Conservation (phyloP, 2,329 filamentous ascomycete genomes). For the Cryphonectria japonica region DNA sequence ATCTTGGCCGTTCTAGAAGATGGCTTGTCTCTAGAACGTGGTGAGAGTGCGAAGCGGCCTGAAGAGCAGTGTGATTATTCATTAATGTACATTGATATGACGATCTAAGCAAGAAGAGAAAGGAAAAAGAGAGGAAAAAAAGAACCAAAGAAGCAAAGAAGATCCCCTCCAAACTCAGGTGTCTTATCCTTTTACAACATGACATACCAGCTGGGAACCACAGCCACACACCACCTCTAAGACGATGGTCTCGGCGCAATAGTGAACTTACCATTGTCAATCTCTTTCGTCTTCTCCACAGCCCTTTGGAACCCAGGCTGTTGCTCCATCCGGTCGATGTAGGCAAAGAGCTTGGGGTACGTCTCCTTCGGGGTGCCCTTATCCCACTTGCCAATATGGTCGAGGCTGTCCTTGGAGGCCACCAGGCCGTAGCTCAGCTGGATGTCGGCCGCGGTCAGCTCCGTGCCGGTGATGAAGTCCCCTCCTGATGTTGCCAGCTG, state of each 20-base stretch:
- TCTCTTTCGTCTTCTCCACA: slow-evolving; percentile 52
- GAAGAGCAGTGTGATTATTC: slow-evolving; percentile 10
- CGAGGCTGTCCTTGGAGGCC: slow-evolving; percentile 45
- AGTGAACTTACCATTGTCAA: slow-evolving; percentile 47
- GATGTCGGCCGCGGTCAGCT: slow-evolving; percentile 57
- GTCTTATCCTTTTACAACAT: not conserved
- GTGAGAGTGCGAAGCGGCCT: slow-evolving; percentile 7
- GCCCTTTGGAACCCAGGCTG: slow-evolving; percentile 54
- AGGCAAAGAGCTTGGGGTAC: slow-evolving; percentile 51
- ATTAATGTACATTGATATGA: slow-evolving; percentile 3
- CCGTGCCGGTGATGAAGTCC: slow-evolving; percentile 53
- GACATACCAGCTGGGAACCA: not conserved
- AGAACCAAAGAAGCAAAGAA: too few relatives aligned
- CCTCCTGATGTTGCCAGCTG: slow-evolving; percentile 50
- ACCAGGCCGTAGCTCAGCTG: slow-evolving; percentile 58
- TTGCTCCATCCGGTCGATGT: slow-evolving; percentile 49
- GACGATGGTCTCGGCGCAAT: slow-evolving; percentile 34
- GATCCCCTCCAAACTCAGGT: not conserved
- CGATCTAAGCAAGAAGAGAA: too few relatives aligned
- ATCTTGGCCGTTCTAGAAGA: not conserved
- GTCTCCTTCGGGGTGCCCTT: slow-evolving; percentile 34
- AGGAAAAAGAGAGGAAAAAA: not conserved
- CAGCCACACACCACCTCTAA: not conserved
- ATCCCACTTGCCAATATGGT: slow-evolving; percentile 45
- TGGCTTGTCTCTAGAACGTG: not conserved